Evolutionary conservation across 108 stramenopile species (phyloP), one percentile per base, ranked within the genome.

Genomic region (Cyclotella choctawhatcheeana): DNA sequence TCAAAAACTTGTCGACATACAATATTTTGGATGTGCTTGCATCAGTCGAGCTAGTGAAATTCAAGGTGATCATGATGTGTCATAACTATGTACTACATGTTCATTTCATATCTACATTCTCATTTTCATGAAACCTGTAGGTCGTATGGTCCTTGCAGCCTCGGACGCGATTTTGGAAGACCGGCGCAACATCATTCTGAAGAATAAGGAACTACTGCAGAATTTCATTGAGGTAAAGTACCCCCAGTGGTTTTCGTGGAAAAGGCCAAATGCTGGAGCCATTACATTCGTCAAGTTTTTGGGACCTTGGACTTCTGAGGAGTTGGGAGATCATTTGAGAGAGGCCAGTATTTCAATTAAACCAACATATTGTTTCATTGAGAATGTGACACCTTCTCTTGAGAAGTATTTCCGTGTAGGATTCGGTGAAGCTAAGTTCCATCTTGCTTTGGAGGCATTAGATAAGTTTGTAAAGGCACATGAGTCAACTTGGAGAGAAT

Each of bases 1-100:
- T 13, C 64, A 84, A 51, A 68, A 58, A 13, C 34, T 93, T 47
- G 65, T 72, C 20, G 79, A 89, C 56, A 76, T 77, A 18, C 87
- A 89, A 50, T 88, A 92, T 54, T 92, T 92, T 76, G 91, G 91
- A 35, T 83, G 84, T 8, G 91, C 91, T 0, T 92, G 91, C 71
- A 56, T 77, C 25, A 75, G 79, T 47, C 79, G 91, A 12, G 82
- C 84, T 3, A 88, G 86, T 51, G 88, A 92, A 72, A 59, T 92
- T 25, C 91, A 89, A 64, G 91, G n/a, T n/a, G n/a, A n/a, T n/a
- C n/a, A n/a, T n/a, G n/a, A n/a, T n/a, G n/a, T n/a, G n/a, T n/a
- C n/a, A n/a, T n/a, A n/a, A n/a, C n/a, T n/a, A n/a, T n/a, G n/a
- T n/a, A n/a, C n/a, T n/a, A n/a, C n/a, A n/a, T n/a, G n/a, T n/a